Evolutionary conservation across 2,329 filamentous ascomycete genomes (phyloP), one percentile per base, ranked within the genome.

Genomic region (Aspergillus chevalieri): DNA sequence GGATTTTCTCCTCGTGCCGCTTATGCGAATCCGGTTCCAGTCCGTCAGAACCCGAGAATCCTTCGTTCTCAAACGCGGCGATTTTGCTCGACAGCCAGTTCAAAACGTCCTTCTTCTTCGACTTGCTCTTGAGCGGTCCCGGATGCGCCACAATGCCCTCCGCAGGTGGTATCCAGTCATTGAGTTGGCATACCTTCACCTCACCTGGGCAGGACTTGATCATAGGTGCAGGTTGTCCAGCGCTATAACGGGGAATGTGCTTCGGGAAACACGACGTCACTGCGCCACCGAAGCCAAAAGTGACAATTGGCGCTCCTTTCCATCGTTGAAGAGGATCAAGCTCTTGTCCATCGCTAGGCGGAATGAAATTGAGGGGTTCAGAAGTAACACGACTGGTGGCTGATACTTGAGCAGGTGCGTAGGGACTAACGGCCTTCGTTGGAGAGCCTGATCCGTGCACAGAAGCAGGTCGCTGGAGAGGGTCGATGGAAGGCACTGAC

Each of bases 41-140:
- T 72, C 79, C 44, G 73, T 81, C 46, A 73, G 65, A 47, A 70
- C 77, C 59, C 8, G 76, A 69, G 3, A 69, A 56, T 30, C 70
- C 65, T 46, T 65, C 57, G 41, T 76, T 80, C 64, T 94, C 88
- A 33, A 96, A 71, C 1, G 74, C 74, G 34, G 88, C 84, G 49
- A 97, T 92, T 47, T 85, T 89, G 51, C 79, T 75, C 4, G 78
- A 80, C 42, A 98, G 76, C 93, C 94, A 98, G 2, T 82, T 70
- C 41, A 91, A 60, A 0, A 89, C 81, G 48, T 98, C 92, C 74
- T 97, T 98, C 77, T 98, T 98, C 77, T 95, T 97, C 1, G 85
- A 83, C 65, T 96, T 97, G 38, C 84, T 80, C 67, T 86, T 90
- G 24, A 98, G 74, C 3, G 94, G 93, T 0, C 93, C 93, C 0